Conservation (phyloP, 441 rosid species). For the Eutrema salsugineum region DNA sequence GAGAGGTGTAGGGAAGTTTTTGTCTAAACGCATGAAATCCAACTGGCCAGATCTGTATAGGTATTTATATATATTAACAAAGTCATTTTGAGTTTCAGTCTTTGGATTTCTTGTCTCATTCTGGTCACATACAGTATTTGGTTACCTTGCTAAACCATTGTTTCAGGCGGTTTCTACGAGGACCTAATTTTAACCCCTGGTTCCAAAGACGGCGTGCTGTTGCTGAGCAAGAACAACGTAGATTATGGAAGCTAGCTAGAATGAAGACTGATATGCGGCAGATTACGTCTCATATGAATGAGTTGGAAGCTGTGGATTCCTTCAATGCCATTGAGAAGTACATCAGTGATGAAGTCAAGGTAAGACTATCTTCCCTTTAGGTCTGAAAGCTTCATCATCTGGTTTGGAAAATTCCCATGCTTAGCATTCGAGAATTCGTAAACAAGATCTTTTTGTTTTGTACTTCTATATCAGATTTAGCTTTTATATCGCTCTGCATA, state of each 20-base stretch:
- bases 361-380: slow-evolving; percentile 28
- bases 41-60: slow-evolving; percentile 97
- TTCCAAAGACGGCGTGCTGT: slow-evolving; percentile 78
- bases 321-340: slow-evolving; percentile 89
- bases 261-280: slow-evolving; percentile 65
- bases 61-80: slow-evolving; percentile 40
- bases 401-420: not conserved
- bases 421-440: not conserved
- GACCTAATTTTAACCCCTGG: slow-evolving; percentile 96
- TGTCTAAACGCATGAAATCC: slow-evolving; percentile 91
- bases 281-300: slow-evolving; percentile 68
- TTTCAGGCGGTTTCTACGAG: slow-evolving; percentile 82
- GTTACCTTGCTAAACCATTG: not conserved
- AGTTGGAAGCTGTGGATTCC: slow-evolving; percentile 87
- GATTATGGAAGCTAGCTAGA: slow-evolving; percentile 88
- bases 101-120: slow-evolving; percentile 9
- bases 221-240: slow-evolving; percentile 86
- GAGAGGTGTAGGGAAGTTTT: slow-evolving; percentile 93
- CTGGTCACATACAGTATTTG: not conserved
- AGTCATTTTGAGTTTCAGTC: not conserved
- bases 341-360: slow-evolving; percentile 75
- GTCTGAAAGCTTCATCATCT: slow-evolving; percentile 5
- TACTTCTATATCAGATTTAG: not conserved
- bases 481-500: not conserved
- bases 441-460: not conserved